Conservation (phyloP, 768 basidiomycete species). For the Neoboletus subvelutipes region DNA sequence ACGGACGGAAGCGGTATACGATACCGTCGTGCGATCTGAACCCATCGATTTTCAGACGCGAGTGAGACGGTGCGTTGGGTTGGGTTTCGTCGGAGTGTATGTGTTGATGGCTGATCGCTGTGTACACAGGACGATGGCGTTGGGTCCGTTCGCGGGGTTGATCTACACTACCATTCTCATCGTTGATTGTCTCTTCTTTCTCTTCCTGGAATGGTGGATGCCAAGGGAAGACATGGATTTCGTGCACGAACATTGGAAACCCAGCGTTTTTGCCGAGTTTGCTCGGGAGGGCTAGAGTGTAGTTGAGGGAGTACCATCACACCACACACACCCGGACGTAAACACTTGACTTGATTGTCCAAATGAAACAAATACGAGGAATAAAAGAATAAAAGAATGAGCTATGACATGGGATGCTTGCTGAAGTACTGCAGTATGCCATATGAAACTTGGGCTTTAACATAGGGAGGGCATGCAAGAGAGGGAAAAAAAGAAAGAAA, state of each 20-base stretch:
- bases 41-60: conserved; percentile 76
- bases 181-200: conserved; percentile 87
- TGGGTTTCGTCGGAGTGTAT: not conserved
- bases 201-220: conserved; percentile 80
- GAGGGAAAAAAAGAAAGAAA: not conserved
- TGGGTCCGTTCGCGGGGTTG: conserved; percentile 79
- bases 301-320: not conserved
- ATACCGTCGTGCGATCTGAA: conserved; percentile 56
- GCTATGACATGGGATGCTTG: conserved; percentile 2
- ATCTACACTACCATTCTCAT: conserved; percentile 88
- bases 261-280: conserved; percentile 22
- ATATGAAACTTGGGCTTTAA: not conserved
- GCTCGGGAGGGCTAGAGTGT: conserved; percentile 2
- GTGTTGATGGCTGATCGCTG: not conserved
- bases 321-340: not conserved
- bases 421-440: conserved; percentile 4
- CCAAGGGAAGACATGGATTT: conserved; percentile 78
- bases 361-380: conserved; percentile 16
- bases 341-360: conserved; percentile 7
- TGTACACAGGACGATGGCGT: conserved; percentile 60
- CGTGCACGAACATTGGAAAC: conserved; percentile 65
- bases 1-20: conserved; percentile 84
- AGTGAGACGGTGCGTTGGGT: conserved; percentile 59
- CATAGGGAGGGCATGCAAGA: not conserved
- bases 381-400: conserved; percentile 20